Evolutionary conservation across 169 alveolate species (phyloP).

Genomic region (Eimeria maxima): DNA sequence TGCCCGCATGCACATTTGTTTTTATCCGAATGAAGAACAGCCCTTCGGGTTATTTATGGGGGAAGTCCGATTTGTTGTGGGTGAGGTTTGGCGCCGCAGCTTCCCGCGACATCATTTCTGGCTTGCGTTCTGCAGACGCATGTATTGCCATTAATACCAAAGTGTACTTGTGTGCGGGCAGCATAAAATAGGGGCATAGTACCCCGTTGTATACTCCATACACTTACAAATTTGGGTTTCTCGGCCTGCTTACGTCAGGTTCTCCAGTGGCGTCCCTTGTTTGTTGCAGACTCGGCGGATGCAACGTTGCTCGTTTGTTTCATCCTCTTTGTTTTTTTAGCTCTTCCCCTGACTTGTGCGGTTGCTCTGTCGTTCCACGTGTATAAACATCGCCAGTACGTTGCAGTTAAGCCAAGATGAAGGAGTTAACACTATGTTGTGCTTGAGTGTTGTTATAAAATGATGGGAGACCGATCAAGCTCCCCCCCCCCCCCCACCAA

Average conservation of each 20-base stretch:
- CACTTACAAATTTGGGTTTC: no score
- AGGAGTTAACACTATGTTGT: not conserved
- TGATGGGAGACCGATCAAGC: no score
- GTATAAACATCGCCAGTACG: constrained; percentile 66
- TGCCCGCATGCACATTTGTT: constrained; percentile 56
- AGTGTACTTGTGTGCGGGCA: no score
- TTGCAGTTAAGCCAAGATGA: not conserved
- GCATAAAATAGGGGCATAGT: no score
- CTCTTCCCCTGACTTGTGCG: constrained; percentile 60
- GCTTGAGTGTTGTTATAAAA: not conserved
- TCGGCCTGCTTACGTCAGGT: not conserved
- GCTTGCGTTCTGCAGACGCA: not conserved
- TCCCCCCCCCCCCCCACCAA: no score
- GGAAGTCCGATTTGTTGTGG: constrained; percentile 55
- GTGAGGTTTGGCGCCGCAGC: not conserved
- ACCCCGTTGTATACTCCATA: no score
- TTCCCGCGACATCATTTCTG: not conserved
- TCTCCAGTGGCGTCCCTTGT: not conserved
- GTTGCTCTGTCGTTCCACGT: constrained; percentile 56
- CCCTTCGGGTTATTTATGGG: constrained; percentile 58
- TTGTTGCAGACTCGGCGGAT: constrained; percentile 56
- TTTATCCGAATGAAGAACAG: constrained; percentile 65
- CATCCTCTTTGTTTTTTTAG: constrained; percentile 55
- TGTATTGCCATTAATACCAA: not conserved
- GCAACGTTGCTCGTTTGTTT: constrained; percentile 65